Percentiles rank a stretch among this genome's conserved stretches.
These are phyloP conservation scores for Podila horticola DNA, from an alignment of 192 early-diverging fungal genomes.

Conservation along the genomic window DNA sequence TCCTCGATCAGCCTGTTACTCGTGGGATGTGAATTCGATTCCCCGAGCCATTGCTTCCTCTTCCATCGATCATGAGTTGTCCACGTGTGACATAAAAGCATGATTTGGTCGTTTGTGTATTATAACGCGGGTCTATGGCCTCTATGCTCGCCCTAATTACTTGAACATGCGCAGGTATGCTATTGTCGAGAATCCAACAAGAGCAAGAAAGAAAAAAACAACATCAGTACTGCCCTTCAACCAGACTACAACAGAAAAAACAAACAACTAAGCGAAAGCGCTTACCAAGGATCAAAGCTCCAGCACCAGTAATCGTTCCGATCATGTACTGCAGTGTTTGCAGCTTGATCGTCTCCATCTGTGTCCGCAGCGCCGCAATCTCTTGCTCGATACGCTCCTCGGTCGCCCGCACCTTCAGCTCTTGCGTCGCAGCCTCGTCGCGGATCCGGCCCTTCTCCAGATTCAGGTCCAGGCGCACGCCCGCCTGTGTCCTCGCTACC, in stretches of 20 bases:
- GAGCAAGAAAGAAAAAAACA: not conserved
- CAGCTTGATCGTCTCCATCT: conserved; percentile 92
- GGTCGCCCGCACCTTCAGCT: conserved; percentile 87
- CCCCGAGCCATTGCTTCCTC: too few species aligned
- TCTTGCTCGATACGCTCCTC: conserved; percentile 91
- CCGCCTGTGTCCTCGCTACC: conserved; percentile 83
- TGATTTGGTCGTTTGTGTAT: not conserved
- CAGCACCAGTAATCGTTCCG: conserved; percentile 86
- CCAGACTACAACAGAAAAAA: not conserved
- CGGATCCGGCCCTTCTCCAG: conserved; percentile 90
- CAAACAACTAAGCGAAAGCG: not conserved
- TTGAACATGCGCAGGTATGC: conserved; percentile 71
- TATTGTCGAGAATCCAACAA: conserved; percentile 4
- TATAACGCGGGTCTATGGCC: not conserved
- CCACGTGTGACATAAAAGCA: too few species aligned
- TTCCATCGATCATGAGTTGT: too few species aligned
- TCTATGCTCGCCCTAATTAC: conserved; percentile 13
- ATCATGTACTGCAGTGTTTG: conserved; percentile 85
- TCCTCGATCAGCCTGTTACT: too few species aligned
- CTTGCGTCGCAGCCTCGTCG: conserved; percentile 85
- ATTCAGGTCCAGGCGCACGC: conserved; percentile 86
- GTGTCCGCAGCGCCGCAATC: conserved; percentile 79
- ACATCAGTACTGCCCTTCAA: not conserved
- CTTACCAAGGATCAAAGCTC: conserved; percentile 77
- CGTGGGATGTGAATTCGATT: too few species aligned